Percentiles rank a stretch among this genome's conserved stretches.
phyloP scores from a whole-genome alignment of 768 basidiomycete species.

The Mycena pura region DNA sequence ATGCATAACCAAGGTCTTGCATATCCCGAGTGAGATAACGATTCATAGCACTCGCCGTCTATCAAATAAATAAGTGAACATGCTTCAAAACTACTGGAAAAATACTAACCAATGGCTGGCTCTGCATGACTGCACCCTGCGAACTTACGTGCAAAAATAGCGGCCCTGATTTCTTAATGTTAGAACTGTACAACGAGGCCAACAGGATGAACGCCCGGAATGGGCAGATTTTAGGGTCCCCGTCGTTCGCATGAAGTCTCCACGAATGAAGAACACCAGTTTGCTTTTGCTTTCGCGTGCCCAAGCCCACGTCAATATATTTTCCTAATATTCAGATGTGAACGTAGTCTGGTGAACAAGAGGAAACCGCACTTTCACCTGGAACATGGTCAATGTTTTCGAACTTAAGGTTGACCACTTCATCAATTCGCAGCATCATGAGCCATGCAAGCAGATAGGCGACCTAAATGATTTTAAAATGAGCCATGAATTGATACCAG shows the following conservation, averaged over 20 bases:
- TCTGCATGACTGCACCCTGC: too few species aligned
- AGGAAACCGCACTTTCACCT: background rate
- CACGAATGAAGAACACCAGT: slow-evolving; percentile 23
- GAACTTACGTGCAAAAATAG: slow-evolving; percentile 21
- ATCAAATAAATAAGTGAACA: background rate
- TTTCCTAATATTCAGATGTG: background rate
- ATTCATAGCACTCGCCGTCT: slow-evolving; percentile 17
- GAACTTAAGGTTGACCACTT: too few species aligned
- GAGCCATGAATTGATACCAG: slow-evolving; percentile 26
- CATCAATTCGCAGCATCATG: too few species aligned
- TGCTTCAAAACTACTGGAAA: background rate
- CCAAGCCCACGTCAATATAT: background rate
- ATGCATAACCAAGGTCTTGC: slow-evolving; percentile 17
- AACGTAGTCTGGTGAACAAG: background rate
- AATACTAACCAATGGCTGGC: background rate
- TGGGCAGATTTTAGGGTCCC: slow-evolving; percentile 24
- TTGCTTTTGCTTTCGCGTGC: slow-evolving; percentile 21
- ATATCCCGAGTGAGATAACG: slow-evolving; percentile 17
- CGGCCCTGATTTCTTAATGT: slow-evolving; percentile 4
- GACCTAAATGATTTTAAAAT: slow-evolving; percentile 19
- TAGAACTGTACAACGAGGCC: slow-evolving; percentile 9
- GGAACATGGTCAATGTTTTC: slow-evolving; percentile 23
- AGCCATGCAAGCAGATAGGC: too few species aligned
- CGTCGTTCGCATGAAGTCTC: slow-evolving; percentile 24
- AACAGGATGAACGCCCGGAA: slow-evolving; percentile 20